phyloP scores from a whole-genome alignment of 2,329 filamentous ascomycete species.

The Neofusicoccum cordaticola region DNA sequence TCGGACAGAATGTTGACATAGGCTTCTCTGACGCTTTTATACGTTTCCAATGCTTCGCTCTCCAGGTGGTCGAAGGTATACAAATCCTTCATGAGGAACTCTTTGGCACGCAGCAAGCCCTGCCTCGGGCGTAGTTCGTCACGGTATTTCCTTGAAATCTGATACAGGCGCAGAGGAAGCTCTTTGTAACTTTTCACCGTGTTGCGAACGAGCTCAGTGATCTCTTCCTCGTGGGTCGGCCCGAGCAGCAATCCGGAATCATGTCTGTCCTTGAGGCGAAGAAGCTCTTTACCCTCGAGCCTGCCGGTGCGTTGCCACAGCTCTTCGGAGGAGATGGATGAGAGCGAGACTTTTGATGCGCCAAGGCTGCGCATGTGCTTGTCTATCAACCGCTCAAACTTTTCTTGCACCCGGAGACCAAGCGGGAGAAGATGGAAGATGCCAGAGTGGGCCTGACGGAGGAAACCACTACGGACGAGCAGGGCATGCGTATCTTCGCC shows the following conservation, averaged over 20 bases:
- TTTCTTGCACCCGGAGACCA: conserved; percentile 81
- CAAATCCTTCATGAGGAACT: conserved; percentile 97
- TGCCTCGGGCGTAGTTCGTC: conserved; percentile 88
- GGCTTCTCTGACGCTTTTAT: conserved; percentile 67
- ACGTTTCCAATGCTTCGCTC: conserved; percentile 73
- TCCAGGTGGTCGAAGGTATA: conserved; percentile 84
- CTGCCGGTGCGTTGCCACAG: conserved; percentile 84
- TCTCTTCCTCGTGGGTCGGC: conserved; percentile 96
- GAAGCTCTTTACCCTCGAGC: conserved; percentile 79
- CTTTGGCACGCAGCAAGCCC: conserved; percentile 79
- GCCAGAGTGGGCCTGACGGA: conserved; percentile 70
- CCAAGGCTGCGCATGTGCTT: conserved; percentile 77
- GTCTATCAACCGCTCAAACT: conserved; percentile 81
- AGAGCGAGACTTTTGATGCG: conserved; percentile 78
- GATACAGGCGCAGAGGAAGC: conserved; percentile 82
- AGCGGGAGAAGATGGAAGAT: conserved; percentile 90
- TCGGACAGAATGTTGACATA: conserved; percentile 79
- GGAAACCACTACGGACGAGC: conserved; percentile 45
- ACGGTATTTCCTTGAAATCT: conserved; percentile 90
- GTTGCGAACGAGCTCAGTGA: conserved; percentile 74
- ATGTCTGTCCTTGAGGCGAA: conserved; percentile 77
- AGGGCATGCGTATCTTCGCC: conserved; percentile 44
- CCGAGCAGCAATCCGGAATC: conserved; percentile 72
- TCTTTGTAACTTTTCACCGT: conserved; percentile 79
- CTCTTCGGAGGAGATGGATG: conserved; percentile 78